These are phyloP conservation scores for Ophiostoma novo-ulmi DNA, from an alignment of 2,329 filamentous ascomycete genomes.

Conservation along the genomic window DNA sequence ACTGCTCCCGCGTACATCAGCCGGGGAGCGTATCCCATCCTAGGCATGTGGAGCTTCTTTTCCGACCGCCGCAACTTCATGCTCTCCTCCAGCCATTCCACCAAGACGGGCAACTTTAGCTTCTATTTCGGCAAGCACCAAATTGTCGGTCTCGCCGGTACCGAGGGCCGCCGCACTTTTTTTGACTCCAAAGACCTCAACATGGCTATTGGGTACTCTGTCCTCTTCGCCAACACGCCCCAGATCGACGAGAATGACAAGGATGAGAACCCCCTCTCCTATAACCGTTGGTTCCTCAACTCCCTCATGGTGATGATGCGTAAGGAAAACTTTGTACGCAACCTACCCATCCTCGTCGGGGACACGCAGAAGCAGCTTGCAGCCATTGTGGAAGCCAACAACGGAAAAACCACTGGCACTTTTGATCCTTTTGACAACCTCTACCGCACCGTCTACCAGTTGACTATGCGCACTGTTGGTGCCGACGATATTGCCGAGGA, in stretches of 20 bases:
- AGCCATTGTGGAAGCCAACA: conserved; percentile 33
- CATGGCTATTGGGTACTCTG: conserved; percentile 39
- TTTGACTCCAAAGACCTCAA: conserved; percentile 43
- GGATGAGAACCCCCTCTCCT: conserved; percentile 20
- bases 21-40: conserved; percentile 35
- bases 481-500: conserved; percentile 50
- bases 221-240: conserved; percentile 34
- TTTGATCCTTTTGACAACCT: conserved; percentile 52
- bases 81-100: conserved; percentile 32
- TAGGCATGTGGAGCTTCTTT: conserved; percentile 45
- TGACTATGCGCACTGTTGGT: conserved; percentile 54
- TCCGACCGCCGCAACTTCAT: conserved; percentile 43
- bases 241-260: conserved; percentile 24
- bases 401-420: conserved; percentile 29
- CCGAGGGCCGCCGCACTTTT: conserved; percentile 41
- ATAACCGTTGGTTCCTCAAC: conserved; percentile 32
- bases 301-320: conserved; percentile 36
- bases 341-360: conserved; percentile 40
- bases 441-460: conserved; percentile 48
- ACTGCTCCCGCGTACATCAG: conserved; percentile 9
- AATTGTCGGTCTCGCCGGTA: conserved; percentile 42
- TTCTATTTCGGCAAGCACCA: conserved; percentile 46
- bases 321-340: conserved; percentile 36
- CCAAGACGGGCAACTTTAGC: conserved; percentile 43
- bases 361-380: conserved; percentile 40